phyloP scores from a whole-genome alignment of 129 eudicot genomes.

The Helianthus tuberosus region DNA sequence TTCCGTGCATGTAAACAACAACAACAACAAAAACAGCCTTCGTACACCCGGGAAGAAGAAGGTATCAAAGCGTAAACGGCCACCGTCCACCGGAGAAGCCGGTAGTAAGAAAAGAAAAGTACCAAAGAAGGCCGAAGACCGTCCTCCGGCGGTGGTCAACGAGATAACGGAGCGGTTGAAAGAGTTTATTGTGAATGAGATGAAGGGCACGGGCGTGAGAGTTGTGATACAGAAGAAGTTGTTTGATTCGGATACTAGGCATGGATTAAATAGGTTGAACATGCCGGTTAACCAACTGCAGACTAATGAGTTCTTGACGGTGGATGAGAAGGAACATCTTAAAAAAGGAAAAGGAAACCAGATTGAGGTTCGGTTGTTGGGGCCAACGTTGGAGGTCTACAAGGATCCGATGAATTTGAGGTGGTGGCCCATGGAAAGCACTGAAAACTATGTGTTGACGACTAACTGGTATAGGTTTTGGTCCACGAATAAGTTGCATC shows the following conservation, averaged over 20 bases:
- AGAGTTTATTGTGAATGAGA: slow-evolving; percentile 15
- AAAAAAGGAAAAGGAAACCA: not conserved
- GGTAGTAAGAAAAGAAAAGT: not conserved
- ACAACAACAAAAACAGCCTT: not conserved
- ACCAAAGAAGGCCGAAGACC: not conserved
- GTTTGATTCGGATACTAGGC: not conserved
- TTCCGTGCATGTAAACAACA: too few relatives aligned
- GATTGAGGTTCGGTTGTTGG: slow-evolving; percentile 17
- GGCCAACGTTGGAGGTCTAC: slow-evolving; percentile 22
- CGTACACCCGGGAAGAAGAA: too few relatives aligned
- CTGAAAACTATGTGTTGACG: not conserved
- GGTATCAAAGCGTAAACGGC: too few relatives aligned
- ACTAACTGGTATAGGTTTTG: slow-evolving; percentile 18
- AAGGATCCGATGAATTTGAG: not conserved
- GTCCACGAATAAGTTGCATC: not conserved
- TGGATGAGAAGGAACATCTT: not conserved
- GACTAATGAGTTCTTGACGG: slow-evolving; percentile 8
- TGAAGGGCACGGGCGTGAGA: slow-evolving; percentile 4
- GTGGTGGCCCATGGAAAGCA: not conserved
- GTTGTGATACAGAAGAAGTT: slow-evolving; percentile 24
- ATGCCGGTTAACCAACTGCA: slow-evolving; percentile 26
- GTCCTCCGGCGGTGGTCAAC: not conserved
- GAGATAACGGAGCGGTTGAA: slow-evolving; percentile 8
- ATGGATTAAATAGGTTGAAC: slow-evolving; percentile 11
- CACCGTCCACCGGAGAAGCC: too few relatives aligned